These are phyloP conservation scores for Ustilago nuda DNA, from an alignment of 1,284 basidiomycete genomes.

Conservation along the genomic window DNA sequence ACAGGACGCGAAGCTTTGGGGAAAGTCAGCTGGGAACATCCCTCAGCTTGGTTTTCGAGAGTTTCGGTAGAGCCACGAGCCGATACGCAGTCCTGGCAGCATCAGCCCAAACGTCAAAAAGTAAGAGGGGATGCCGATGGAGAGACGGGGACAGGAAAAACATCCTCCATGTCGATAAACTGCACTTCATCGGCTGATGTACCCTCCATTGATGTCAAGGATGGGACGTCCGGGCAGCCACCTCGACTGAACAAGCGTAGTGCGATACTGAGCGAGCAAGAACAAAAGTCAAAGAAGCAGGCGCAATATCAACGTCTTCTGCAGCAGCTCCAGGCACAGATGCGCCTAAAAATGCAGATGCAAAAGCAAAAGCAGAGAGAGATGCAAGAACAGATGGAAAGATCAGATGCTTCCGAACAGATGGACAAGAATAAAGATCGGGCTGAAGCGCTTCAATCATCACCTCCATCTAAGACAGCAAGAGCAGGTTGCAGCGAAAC, in stretches of 20 bases:
- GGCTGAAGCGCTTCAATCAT: slow-evolving; percentile 5
- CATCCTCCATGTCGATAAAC: background rate
- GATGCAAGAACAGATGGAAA: slow-evolving; percentile 6
- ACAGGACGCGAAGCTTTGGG: background rate
- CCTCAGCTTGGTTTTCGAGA: slow-evolving; percentile 3
- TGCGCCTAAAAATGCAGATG: slow-evolving; percentile 31
- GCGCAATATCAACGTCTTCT: slow-evolving; percentile 34
- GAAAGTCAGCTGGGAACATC: background rate
- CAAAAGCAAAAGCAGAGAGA: slow-evolving; percentile 29
- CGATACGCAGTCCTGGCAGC: slow-evolving; percentile 20
- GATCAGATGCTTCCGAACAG: background rate
- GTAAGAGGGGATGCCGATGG: background rate
- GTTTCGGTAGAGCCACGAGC: slow-evolving; percentile 23
- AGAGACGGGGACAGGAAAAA: background rate
- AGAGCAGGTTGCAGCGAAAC: background rate
- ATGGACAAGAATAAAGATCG: background rate
- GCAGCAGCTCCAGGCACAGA: slow-evolving; percentile 24
- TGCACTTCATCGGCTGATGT: background rate
- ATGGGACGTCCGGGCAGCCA: background rate
- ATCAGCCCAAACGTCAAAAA: slow-evolving; percentile 25
- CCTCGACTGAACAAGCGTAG: slow-evolving; percentile 4
- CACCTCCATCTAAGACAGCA: slow-evolving; percentile 3
- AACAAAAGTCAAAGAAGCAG: slow-evolving; percentile 24
- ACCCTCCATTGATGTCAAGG: background rate
- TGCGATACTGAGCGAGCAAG: slow-evolving; percentile 14